Evolutionary conservation across 2,329 filamentous ascomycete genomes (phyloP), one percentile per base, ranked within the genome.

Genomic region (Fusarium transvaalense): DNA sequence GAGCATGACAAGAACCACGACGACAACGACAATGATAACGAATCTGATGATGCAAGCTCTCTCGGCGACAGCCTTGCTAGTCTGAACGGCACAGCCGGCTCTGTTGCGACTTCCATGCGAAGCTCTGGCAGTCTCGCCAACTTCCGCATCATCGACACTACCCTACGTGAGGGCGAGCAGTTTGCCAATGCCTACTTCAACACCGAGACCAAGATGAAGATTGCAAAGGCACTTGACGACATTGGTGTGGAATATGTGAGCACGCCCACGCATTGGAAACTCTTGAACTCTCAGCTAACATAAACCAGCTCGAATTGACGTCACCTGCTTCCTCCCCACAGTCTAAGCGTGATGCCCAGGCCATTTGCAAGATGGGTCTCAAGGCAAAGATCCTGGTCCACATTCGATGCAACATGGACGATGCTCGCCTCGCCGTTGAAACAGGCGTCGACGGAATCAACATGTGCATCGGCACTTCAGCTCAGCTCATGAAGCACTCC

Each of bases 341-440:
- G 82, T 97, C 93, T 57, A 89, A 91, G 79, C 81, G 83, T 76
- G 95, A 97, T 82, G 97, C 93, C 80, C 91, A 96, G 82, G 90
- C 91, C 59, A 97, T 97, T 76, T 97, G 93, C 91, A 93, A 94
- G 86, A 91, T 98, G 55, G 94, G 94, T 68, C 88, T 97, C 79
- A 94, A 93, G 90, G 88, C 88, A 69, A 86, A 72, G 61, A 35
- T 70, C 9, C 27, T 73, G 19, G 64, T 63, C 62, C 71, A 73
- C 51, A 73, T 75, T 17, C 68, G 74, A 53, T 76, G 77, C 67
- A 72, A 77, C 71, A 77, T 78, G 76, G 73, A 77, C 38, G 77
- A 79, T 84, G 93, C 92, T 71, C 87, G 89, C 78, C 86, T 94
- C 70, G 93, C 93, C 38, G 91, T 95, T 54, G 88, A 93, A 79